Evolutionary conservation across 352 stramenopile genomes (phyloP), one percentile per base, ranked within the genome.

Genomic region (Globisporangium cederbergense): DNA sequence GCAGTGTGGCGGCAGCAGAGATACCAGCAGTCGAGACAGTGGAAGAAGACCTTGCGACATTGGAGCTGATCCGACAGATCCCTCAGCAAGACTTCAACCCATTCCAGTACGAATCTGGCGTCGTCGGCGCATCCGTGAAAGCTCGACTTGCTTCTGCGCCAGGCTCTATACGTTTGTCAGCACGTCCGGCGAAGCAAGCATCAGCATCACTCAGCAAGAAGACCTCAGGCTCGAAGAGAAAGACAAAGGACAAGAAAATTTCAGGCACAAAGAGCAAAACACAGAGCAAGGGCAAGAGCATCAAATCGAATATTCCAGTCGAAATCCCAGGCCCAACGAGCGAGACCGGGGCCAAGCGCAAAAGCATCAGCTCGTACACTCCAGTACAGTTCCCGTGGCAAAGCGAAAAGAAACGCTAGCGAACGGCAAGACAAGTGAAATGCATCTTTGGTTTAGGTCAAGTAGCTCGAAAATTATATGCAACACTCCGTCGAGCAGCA

Each of bases 41-140:
- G 10, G 56, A 53, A 38, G 46, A 62, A 16, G 32, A 58, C 9
- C 22, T 20, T 43, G 46, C 38, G 47, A 57, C 47, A 6, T 32
- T 56, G n/a, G 59, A 60, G n/a, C 10, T 51, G 3, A 14, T 67
- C 20, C 4, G 50, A n/a, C 25, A 67, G 38, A 68, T 75, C 13
- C 60, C 67, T 40, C 46, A 30, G 4, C 64, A 73, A 53, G 38
- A 52, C 0, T 81, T 70, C 72, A 81, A 78, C 47, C 68, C 64
- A n/a, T 78, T 78, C 42, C 52, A 54, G 4, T 75, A 78, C 47
- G 52, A 65, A 20, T 78, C 71, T 4, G 59, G 51, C 7, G 55
- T 61, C 11, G 16, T 59, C 1, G n/a, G 47, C 54, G 8, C 11
- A 2, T 32, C 11, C 11, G 28, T 36, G 54, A 66, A 42, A 16